Percentiles rank a stretch among this genome's conserved stretches.
phyloP scores from a whole-genome alignment of 345 rosid species.

The Eucalyptus marginata region DNA sequence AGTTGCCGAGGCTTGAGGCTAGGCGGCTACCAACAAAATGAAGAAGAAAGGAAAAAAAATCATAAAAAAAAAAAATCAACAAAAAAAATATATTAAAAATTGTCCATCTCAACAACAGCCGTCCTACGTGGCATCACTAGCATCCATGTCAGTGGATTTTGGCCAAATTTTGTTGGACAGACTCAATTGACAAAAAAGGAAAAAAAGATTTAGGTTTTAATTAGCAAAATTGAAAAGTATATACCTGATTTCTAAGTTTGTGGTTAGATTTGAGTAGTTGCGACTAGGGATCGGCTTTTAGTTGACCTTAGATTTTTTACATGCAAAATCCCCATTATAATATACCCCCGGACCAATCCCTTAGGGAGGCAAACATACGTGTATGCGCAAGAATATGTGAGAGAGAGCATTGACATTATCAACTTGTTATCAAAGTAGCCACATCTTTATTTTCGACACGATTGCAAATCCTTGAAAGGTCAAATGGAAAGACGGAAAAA shows the following conservation, averaged over 20 bases:
- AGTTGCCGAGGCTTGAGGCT: too few species aligned
- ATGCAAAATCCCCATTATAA: background rate
- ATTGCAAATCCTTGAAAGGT: background rate
- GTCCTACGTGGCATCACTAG: too few species aligned
- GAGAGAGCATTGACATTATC: background rate
- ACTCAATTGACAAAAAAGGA: too few species aligned
- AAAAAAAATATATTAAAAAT: too few species aligned
- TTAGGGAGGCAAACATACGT: background rate
- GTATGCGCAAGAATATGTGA: background rate
- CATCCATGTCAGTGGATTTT: accelerated
- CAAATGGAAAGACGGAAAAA: background rate
- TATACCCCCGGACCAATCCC: background rate
- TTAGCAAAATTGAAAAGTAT: too few species aligned
- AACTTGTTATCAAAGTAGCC: background rate
- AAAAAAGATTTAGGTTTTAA: too few species aligned
- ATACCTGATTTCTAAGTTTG: background rate
- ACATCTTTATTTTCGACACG: background rate
- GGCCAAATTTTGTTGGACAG: accelerated
- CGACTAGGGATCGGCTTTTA: background rate
- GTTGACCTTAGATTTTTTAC: background rate
- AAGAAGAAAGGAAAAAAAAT: too few species aligned
- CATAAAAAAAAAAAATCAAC: too few species aligned
- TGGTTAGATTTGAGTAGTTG: background rate
- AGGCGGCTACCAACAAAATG: accelerated
- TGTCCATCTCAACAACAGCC: accelerated